Percentiles rank a stretch among this genome's conserved stretches.
These are phyloP conservation scores for Trametes coccinea DNA, from an alignment of 768 basidiomycete species.

Conservation along the genomic window DNA sequence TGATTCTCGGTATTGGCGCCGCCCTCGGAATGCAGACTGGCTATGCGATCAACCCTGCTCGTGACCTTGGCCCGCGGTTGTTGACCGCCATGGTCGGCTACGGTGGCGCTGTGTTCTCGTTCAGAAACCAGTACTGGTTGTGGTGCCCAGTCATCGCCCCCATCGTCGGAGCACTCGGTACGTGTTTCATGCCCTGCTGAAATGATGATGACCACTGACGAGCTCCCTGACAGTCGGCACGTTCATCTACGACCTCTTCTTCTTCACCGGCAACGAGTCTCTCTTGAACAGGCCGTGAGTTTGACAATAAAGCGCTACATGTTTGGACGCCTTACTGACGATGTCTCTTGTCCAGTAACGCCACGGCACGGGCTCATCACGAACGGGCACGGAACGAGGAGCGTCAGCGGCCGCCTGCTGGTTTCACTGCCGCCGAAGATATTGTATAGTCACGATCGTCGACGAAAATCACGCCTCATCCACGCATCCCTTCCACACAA, in stretches of 20 bases:
- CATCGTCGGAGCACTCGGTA: slow-evolving; percentile 54
- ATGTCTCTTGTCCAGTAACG: background rate
- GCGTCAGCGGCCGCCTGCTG: slow-evolving; percentile 12
- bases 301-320: background rate
- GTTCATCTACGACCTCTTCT: slow-evolving; percentile 56
- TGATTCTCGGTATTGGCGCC: slow-evolving; percentile 58
- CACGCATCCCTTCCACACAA: background rate
- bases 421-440: slow-evolving; percentile 14
- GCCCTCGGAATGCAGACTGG: slow-evolving; percentile 66
- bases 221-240: slow-evolving; percentile 38
- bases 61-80: slow-evolving; percentile 70
- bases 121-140: slow-evolving; percentile 65
- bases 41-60: slow-evolving; percentile 68
- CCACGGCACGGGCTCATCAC: slow-evolving; percentile 20
- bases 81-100: slow-evolving; percentile 77
- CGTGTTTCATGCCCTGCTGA: background rate
- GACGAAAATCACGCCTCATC: background rate
- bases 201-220: background rate
- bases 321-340: background rate
- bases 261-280: slow-evolving; percentile 59
- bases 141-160: slow-evolving; percentile 67
- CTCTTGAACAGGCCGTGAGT: slow-evolving; percentile 55
- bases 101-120: slow-evolving; percentile 47
- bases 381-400: slow-evolving; percentile 20
- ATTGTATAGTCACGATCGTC: slow-evolving; percentile 5